These are phyloP conservation scores for Beauveria varroae DNA, from an alignment of 2,329 filamentous ascomycete genomes.

Conservation along the genomic window DNA sequence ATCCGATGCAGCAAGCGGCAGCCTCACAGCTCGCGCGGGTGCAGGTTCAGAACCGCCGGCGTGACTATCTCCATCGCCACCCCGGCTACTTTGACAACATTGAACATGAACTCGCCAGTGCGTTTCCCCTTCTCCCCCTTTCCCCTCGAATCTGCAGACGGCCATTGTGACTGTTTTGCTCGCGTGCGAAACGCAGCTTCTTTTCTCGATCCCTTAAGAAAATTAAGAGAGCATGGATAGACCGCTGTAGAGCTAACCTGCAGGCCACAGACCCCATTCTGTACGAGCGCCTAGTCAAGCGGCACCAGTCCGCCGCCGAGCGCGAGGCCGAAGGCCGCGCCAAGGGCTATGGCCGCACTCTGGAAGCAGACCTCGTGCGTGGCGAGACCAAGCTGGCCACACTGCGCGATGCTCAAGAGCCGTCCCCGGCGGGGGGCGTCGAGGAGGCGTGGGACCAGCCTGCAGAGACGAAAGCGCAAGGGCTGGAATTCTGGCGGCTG, in stretches of 20 bases:
- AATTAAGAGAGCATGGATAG: too few relatives aligned
- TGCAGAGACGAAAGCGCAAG: constrained; percentile 50
- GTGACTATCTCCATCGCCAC: constrained; percentile 66
- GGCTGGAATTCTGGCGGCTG: constrained; percentile 58
- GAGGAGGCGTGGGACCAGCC: constrained; percentile 23
- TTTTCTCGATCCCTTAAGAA: too few relatives aligned
- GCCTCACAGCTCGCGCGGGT: constrained; percentile 34
- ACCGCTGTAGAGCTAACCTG: not conserved
- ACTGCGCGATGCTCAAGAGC: constrained; percentile 16
- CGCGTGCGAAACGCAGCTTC: too few relatives aligned
- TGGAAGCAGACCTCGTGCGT: constrained; percentile 70
- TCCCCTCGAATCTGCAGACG: not conserved
- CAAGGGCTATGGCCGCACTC: constrained; percentile 71
- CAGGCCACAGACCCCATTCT: constrained; percentile 58
- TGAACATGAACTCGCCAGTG: constrained; percentile 50
- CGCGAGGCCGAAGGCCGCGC: constrained; percentile 63
- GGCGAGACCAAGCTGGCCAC: constrained; percentile 68
- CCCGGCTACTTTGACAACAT: constrained; percentile 59
- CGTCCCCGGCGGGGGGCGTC: constrained; percentile 24
- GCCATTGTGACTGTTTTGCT: not conserved
- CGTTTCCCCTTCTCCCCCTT: constrained; percentile 7
- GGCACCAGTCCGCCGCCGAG: constrained; percentile 66
- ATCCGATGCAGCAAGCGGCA: not conserved
- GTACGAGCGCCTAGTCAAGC: constrained; percentile 72
- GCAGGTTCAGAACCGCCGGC: constrained; percentile 65